Conservation (phyloP, 805 yeast genomes). For the Yamadazyma sp. region DNA sequence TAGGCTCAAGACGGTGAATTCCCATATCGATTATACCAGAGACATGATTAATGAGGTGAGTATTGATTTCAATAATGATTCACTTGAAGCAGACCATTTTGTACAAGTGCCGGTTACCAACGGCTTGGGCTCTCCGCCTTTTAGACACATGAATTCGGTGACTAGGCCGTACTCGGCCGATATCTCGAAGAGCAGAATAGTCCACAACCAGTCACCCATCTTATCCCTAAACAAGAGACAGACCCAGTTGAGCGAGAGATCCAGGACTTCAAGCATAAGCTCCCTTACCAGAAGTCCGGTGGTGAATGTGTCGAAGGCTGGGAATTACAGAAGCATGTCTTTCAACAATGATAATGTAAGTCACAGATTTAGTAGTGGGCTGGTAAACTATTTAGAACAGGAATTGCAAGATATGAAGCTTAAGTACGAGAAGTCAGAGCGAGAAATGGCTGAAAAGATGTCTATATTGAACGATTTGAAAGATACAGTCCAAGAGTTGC, state of each 20-base stretch:
- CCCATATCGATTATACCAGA: slow-evolving; percentile 21
- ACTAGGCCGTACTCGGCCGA: slow-evolving; percentile 10
- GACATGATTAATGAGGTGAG: slow-evolving; percentile 16
- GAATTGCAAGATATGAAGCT: slow-evolving; percentile 19
- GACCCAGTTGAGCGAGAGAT: slow-evolving; percentile 10
- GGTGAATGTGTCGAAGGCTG: not conserved
- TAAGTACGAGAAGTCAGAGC: slow-evolving; percentile 25
- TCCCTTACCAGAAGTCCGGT: slow-evolving; percentile 11
- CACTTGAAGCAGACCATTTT: slow-evolving; percentile 7
- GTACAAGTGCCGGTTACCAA: not conserved
- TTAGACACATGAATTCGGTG: not conserved
- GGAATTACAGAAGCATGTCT: slow-evolving; percentile 8
- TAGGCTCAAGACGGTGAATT: slow-evolving; percentile 37
- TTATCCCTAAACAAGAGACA: slow-evolving; percentile 5
- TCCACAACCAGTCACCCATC: not conserved
- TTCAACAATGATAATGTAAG: not conserved
- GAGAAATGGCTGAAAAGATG: slow-evolving; percentile 42
- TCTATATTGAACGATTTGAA: slow-evolving; percentile 49
- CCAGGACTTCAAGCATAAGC: slow-evolving; percentile 13
- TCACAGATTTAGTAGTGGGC: slow-evolving; percentile 5
- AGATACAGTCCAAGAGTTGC: slow-evolving; percentile 47
- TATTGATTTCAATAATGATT: slow-evolving; percentile 7
- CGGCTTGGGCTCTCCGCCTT: not conserved
- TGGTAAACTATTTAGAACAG: slow-evolving; percentile 12
- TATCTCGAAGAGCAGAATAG: not conserved